Evolutionary conservation across 352 stramenopile species (phyloP).

Genomic region (Vaucheria bursata): DNA sequence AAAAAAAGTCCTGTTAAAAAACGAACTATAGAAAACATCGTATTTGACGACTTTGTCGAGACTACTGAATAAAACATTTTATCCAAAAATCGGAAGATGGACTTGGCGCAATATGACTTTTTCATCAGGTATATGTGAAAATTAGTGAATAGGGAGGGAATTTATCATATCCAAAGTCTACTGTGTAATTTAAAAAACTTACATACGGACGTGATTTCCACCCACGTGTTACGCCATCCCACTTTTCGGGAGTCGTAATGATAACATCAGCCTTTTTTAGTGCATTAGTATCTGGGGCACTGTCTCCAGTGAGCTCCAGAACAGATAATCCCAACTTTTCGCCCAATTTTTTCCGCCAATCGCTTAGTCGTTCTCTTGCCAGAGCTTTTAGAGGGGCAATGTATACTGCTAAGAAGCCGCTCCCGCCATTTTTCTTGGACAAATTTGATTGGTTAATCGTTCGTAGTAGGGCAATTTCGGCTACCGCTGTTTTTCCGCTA

Average conservation of each 20-base stretch:
- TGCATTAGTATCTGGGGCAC: constrained; percentile 78
- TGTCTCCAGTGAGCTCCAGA: constrained; percentile 93
- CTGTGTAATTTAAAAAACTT: no score
- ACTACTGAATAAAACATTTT: no score
- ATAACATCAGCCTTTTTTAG: constrained; percentile 80
- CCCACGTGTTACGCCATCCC: constrained; percentile 88
- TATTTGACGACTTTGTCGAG: no score
- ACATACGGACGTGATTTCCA: constrained; percentile 61
- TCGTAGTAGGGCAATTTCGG: constrained; percentile 91
- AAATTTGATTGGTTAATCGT: constrained; percentile 73
- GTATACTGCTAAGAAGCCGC: constrained; percentile 76
- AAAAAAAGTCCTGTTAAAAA: no score
- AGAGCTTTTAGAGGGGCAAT: constrained; percentile 94
- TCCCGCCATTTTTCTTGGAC: not conserved
- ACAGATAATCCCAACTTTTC: constrained; percentile 74
- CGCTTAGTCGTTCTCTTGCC: constrained; percentile 83
- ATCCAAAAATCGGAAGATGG: no score
- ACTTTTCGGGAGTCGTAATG: constrained; percentile 95
- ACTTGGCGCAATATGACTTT: not conserved
- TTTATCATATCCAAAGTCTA: no score
- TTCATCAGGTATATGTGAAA: no score
- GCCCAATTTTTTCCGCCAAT: constrained; percentile 89
- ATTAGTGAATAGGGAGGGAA: no score
- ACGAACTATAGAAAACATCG: no score
- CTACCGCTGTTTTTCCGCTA: constrained; percentile 78